Evolutionary conservation across 1,139 yeast genomes (phyloP).

Genomic region (Hanseniaspora gamundiae): DNA sequence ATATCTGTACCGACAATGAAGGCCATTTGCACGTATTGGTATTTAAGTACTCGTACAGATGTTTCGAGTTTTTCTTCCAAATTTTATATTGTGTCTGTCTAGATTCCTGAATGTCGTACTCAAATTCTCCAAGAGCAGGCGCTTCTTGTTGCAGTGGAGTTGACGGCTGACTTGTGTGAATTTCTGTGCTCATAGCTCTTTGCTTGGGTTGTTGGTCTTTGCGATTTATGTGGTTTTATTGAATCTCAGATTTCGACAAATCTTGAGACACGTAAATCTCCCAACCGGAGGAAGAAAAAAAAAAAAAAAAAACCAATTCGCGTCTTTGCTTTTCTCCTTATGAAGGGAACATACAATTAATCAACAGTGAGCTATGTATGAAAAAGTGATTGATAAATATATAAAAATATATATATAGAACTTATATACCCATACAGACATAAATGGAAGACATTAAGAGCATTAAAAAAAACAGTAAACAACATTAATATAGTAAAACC

Average conservation of each 20-base stretch:
- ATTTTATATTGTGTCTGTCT: constrained; percentile 48
- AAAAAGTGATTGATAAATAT: neutral
- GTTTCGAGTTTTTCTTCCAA: constrained; percentile 69
- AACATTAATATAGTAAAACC: neutral
- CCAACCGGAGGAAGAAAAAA: too few relatives aligned
- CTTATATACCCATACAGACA: too few relatives aligned
- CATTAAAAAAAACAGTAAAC: too few relatives aligned
- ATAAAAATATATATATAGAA: neutral
- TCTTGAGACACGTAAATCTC: too few relatives aligned
- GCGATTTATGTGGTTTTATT: too few relatives aligned
- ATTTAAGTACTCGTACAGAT: constrained; percentile 60
- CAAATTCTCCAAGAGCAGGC: neutral
- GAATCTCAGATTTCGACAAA: too few relatives aligned
- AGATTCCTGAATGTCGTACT: constrained; percentile 7
- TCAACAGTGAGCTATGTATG: too few relatives aligned
- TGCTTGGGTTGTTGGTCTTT: too few relatives aligned
- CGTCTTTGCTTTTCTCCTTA: too few relatives aligned
- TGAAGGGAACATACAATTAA: too few relatives aligned
- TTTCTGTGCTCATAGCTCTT: neutral
- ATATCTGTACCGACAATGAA: constrained; percentile 63
- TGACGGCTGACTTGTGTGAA: neutral
- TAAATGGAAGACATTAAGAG: neutral
- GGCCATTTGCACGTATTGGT: constrained; percentile 77
- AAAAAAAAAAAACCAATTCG: too few relatives aligned
- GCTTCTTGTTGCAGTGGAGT: neutral